Evolutionary conservation across 192 early-diverging fungal species (phyloP).

Genomic region (Podila verticillata): DNA sequence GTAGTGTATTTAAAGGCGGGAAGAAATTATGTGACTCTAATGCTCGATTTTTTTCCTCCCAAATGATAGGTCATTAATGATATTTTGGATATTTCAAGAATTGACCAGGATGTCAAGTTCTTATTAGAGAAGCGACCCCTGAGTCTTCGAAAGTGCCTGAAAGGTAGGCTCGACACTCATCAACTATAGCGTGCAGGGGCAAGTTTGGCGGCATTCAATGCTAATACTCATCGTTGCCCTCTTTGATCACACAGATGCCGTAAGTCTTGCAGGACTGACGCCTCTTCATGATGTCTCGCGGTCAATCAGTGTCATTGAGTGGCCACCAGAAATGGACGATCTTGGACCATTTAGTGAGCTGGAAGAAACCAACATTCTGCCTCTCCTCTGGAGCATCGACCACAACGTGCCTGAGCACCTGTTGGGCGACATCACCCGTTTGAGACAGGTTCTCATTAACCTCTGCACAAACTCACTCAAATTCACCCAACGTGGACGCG

Average conservation of each 20-base stretch:
- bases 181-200: background rate
- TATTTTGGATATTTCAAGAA: conserved; percentile 63
- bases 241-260: conserved; percentile 25
- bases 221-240: background rate
- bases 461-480: conserved; percentile 66
- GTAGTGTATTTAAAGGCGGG: background rate
- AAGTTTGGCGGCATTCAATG: background rate
- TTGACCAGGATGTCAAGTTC: conserved; percentile 65
- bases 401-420: conserved; percentile 59
- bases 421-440: conserved; percentile 61
- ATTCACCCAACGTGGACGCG: conserved; percentile 43
- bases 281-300: conserved; percentile 46
- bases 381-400: conserved; percentile 62
- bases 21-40: too few relatives aligned
- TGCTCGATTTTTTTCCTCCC: too few relatives aligned
- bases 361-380: conserved; percentile 50
- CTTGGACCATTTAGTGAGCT: conserved; percentile 28
- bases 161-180: conserved; percentile 46
- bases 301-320: conserved; percentile 46
- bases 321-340: conserved; percentile 49
- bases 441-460: conserved; percentile 62
- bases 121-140: conserved; percentile 58
- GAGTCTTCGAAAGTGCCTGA: conserved; percentile 62
- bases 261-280: conserved; percentile 44
- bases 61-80: conserved; percentile 65